A percentile compares a stretch with the other conserved stretches of the same genome.
These are phyloP conservation scores for Scedosporium minutisporum DNA, from an alignment of 2,329 filamentous ascomycete species.

Conservation along the genomic window DNA sequence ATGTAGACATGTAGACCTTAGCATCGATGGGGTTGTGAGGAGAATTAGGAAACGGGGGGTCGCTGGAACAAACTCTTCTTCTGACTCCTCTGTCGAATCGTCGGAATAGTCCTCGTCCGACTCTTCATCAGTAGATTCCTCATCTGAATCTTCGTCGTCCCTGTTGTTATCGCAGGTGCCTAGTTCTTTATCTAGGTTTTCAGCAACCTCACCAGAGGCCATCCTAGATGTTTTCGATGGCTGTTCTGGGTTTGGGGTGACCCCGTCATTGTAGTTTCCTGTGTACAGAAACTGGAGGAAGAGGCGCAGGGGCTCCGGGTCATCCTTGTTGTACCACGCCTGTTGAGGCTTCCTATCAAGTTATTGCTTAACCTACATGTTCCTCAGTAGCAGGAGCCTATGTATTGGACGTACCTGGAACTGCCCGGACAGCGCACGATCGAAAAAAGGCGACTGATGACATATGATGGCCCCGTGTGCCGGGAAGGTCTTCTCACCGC, in stretches of 20 bases:
- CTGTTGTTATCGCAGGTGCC: neutral
- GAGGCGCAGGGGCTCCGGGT: constrained; percentile 15
- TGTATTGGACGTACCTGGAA: constrained; percentile 17
- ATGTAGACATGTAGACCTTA: neutral
- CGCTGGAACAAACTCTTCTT: neutral
- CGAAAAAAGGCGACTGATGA: constrained; percentile 21
- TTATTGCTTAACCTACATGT: neutral
- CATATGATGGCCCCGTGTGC: constrained; percentile 25
- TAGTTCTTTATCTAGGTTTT: neutral
- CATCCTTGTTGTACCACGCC: constrained; percentile 17
- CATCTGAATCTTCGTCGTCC: neutral
- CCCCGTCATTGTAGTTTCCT: constrained; percentile 12
- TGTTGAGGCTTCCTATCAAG: constrained; percentile 12
- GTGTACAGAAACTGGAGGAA: constrained; percentile 23
- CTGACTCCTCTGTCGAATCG: constrained; percentile 6
- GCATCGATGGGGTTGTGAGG: neutral
- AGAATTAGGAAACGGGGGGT: neutral
- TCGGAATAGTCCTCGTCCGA: neutral
- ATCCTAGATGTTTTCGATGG: neutral
- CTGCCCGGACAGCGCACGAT: constrained; percentile 14
- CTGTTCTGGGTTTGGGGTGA: neutral
- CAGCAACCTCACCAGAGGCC: neutral
- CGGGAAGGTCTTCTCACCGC: constrained; percentile 18
- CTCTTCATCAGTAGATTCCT: no score
- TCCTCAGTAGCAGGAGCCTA: neutral